These are phyloP conservation scores for Litchi chinensis DNA, from an alignment of 345 rosid genomes.

Conservation along the genomic window DNA sequence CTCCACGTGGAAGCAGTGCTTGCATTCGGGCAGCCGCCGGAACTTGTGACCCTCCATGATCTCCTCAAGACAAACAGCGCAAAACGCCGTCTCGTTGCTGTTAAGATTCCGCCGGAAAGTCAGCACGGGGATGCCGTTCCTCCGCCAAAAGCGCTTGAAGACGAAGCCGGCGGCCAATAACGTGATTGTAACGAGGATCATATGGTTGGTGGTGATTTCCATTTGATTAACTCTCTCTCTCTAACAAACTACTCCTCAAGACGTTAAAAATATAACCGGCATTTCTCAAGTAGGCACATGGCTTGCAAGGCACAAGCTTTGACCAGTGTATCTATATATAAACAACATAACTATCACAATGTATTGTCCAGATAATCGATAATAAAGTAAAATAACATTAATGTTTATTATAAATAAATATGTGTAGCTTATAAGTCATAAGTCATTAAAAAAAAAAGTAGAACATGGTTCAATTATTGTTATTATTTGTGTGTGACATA, in stretches of 20 bases:
- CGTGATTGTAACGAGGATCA: slow-evolving; percentile 4
- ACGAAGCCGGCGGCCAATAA: background rate
- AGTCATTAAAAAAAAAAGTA: too few relatives aligned
- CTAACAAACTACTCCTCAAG: background rate
- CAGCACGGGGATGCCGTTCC: background rate
- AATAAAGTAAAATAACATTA: too few relatives aligned
- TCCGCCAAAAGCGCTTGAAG: background rate
- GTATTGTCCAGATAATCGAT: too few relatives aligned
- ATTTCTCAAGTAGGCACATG: background rate
- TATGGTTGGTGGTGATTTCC: background rate
- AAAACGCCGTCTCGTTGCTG: background rate
- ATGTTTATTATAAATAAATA: too few relatives aligned
- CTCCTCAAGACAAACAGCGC: slow-evolving; percentile 52
- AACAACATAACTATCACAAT: too few relatives aligned
- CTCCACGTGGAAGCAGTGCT: slow-evolving; percentile 53
- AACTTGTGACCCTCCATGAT: slow-evolving; percentile 37
- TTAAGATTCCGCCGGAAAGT: slow-evolving; percentile 4
- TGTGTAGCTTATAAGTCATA: too few relatives aligned
- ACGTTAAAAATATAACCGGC: background rate
- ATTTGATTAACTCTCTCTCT: background rate
- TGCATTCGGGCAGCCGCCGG: slow-evolving; percentile 48
- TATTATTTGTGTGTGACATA: too few relatives aligned
- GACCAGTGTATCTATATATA: too few relatives aligned
- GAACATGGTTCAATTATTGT: too few relatives aligned
- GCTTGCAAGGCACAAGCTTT: background rate